Evolutionary conservation across 257 asterid genomes (phyloP).

Genomic region (Capsicum pubescens): DNA sequence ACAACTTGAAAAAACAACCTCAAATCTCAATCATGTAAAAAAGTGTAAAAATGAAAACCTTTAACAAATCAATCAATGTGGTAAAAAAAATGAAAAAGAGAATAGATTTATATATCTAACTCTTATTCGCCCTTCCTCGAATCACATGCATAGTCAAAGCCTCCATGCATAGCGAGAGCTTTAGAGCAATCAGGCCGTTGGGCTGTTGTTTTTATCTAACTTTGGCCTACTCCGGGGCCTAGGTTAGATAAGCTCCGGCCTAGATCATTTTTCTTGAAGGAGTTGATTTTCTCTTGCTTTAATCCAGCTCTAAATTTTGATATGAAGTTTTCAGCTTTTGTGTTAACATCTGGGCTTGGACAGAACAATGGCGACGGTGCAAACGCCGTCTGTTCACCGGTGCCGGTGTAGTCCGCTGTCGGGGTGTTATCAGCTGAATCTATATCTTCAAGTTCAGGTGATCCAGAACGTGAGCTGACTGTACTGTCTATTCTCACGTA

Average conservation of each 20-base stretch:
- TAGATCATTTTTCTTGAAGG: constrained; percentile 37
- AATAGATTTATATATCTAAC: neutral
- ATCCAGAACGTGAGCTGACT: constrained; percentile 68
- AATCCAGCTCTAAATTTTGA: constrained; percentile 57
- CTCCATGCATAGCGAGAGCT: no score
- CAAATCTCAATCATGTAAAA: constrained; percentile 19
- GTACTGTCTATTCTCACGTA: constrained; percentile 74
- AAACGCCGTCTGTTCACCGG: constrained; percentile 37
- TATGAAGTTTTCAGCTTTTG: constrained; percentile 88
- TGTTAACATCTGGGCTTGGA: constrained; percentile 85
- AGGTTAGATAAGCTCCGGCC: constrained; percentile 53
- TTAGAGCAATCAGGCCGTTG: no score
- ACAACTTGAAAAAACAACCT: neutral
- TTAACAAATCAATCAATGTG: constrained; percentile 13
- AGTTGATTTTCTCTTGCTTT: constrained; percentile 50
- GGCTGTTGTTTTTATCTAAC: neutral
- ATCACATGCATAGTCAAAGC: no score
- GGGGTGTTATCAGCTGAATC: constrained; percentile 66
- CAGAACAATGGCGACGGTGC: constrained; percentile 70
- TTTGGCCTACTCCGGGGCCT: constrained; percentile 43
- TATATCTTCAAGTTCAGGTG: constrained; percentile 70
- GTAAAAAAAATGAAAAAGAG: neutral
- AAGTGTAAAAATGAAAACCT: constrained; percentile 7
- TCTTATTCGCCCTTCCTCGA: no score
- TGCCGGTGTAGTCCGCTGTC: constrained; percentile 42